Evolutionary conservation across 805 yeast species (phyloP).

Genomic region (Metschnikowia cerradonensis): DNA sequence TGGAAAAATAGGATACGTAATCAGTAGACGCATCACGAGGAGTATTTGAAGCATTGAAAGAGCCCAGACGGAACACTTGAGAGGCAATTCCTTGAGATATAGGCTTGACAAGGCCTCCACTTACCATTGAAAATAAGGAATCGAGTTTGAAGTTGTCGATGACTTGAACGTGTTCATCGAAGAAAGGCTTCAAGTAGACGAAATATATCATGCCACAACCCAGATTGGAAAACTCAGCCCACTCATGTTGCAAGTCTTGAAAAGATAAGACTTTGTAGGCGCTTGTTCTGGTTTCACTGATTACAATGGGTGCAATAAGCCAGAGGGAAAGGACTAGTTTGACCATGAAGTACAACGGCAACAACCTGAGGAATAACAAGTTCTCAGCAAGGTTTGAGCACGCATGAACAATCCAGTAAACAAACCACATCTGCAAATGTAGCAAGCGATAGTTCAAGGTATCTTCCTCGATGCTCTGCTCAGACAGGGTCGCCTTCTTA

Average conservation of each 20-base stretch:
- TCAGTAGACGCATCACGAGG: background rate
- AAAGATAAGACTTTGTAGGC: slow-evolving; percentile 11
- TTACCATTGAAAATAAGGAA: slow-evolving; percentile 7
- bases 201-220: slow-evolving; percentile 35
- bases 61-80: background rate
- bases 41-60: background rate
- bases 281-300: slow-evolving; percentile 32
- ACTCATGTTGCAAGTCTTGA: slow-evolving; percentile 20
- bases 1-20: background rate
- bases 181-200: slow-evolving; percentile 24
- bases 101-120: slow-evolving; percentile 7
- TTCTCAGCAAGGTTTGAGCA: slow-evolving; percentile 37
- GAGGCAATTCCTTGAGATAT: background rate
- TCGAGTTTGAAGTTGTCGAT: slow-evolving; percentile 8
- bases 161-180: slow-evolving; percentile 22
- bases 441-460: slow-evolving; percentile 23
- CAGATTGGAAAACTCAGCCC: slow-evolving; percentile 24
- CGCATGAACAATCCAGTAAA: slow-evolving; percentile 64
- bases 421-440: slow-evolving; percentile 38
- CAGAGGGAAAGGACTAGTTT: slow-evolving; percentile 55
- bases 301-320: slow-evolving; percentile 47
- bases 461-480: slow-evolving; percentile 15
- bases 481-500: slow-evolving; percentile 23
- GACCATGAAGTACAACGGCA: slow-evolving; percentile 26
- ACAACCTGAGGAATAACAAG: slow-evolving; percentile 39